phyloP scores from a whole-genome alignment of 2,329 filamentous ascomycete genomes.

The Thyridium curvatum region DNA sequence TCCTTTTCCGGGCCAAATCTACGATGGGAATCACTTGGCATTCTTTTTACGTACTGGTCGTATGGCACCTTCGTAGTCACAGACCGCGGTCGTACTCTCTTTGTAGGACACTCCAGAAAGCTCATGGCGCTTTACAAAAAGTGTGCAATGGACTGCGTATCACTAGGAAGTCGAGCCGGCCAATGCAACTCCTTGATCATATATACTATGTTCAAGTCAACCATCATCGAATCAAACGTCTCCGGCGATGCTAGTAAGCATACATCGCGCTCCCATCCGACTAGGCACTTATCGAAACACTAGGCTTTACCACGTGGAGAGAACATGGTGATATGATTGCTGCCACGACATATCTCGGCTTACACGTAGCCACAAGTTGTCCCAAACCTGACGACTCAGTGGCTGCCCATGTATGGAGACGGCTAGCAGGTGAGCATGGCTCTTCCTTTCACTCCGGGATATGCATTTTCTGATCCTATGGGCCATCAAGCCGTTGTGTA shows the following conservation, averaged over 20 bases:
- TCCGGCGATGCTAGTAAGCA: constrained; percentile 1
- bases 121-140: too few relatives aligned
- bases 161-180: neutral
- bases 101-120: too few relatives aligned
- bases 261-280: too few relatives aligned
- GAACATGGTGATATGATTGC: neutral
- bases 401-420: neutral
- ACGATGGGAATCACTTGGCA: neutral
- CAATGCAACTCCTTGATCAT: constrained; percentile 1
- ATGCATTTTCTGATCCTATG: constrained; percentile 6
- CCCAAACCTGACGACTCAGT: neutral
- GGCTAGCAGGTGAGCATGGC: neutral
- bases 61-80: neutral
- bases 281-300: neutral
- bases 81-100: too few relatives aligned
- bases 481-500: constrained; percentile 14
- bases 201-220: neutral
- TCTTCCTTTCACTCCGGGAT: neutral
- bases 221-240: constrained; percentile 1
- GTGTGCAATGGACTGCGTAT: too few relatives aligned
- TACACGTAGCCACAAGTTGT: constrained; percentile 1
- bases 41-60: neutral
- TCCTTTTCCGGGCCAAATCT: constrained; percentile 1
- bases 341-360: constrained; percentile 1
- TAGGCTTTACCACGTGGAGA: neutral